A percentile compares a stretch with the other conserved stretches of the same genome.
Evolutionary conservation across 345 rosid species (phyloP).

Genomic region (Heritiera fomes): DNA sequence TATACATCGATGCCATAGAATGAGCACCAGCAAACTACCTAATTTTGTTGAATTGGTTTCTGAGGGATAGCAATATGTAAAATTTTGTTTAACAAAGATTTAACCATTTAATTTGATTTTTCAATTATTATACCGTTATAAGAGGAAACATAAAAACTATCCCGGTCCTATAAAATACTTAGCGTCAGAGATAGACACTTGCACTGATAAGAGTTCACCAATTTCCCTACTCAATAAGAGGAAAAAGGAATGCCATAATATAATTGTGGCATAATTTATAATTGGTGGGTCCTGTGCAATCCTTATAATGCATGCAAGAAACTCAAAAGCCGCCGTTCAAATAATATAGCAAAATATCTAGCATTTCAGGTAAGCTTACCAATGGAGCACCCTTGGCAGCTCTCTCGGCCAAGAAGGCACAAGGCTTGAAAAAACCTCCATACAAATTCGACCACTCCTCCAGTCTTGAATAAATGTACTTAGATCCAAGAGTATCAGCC

Average conservation of each 20-base stretch:
- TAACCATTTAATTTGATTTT: neutral
- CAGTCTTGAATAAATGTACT: slow-evolving; percentile 65
- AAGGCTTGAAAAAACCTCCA: slow-evolving; percentile 93
- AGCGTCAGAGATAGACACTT: no score
- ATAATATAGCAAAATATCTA: neutral
- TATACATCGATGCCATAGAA: neutral
- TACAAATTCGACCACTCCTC: slow-evolving; percentile 77
- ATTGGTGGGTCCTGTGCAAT: no score
- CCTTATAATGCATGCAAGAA: no score
- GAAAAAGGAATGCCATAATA: no score
- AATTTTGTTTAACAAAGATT: neutral
- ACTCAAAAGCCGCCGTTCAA: no score
- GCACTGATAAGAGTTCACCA: no score
- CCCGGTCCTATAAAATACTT: neutral
- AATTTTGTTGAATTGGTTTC: neutral
- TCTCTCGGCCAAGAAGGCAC: slow-evolving; percentile 78
- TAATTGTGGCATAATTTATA: no score
- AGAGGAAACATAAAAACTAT: neutral
- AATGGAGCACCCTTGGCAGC: slow-evolving; percentile 70
- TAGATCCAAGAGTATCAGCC: slow-evolving; percentile 87
- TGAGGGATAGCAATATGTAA: neutral
- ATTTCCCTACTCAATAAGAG: no score
- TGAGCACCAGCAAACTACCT: neutral
- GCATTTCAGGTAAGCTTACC: slow-evolving; percentile 35
- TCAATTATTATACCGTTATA: neutral